Conservation (phyloP, 805 yeast genomes). For the Lipomyces oligophaga region DNA sequence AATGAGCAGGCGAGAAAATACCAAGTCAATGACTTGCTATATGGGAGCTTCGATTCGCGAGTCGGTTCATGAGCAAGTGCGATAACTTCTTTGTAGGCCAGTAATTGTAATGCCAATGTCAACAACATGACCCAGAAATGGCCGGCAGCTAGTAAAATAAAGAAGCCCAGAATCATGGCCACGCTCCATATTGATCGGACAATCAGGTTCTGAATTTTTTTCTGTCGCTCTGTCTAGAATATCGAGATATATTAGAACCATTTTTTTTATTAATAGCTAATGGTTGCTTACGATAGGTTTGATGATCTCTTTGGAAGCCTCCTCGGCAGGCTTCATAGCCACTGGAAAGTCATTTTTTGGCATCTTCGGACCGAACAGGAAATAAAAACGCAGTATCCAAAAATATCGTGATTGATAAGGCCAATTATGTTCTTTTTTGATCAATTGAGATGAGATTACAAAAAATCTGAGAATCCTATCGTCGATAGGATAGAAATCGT, state of each 20-base stretch:
- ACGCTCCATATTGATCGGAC: slow-evolving; percentile 91
- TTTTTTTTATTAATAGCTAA: no score
- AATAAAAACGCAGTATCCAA: no score
- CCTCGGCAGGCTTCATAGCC: no score
- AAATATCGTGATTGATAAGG: no score
- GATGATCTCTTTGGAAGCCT: no score
- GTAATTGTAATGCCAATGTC: slow-evolving; percentile 68
- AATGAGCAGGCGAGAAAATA: slow-evolving; percentile 74
- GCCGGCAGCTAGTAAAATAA: slow-evolving; percentile 71
- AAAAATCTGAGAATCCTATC: no score
- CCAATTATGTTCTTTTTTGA: no score
- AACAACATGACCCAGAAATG: slow-evolving; percentile 73
- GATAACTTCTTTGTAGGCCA: slow-evolving; percentile 88
- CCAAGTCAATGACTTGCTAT: slow-evolving; percentile 33
- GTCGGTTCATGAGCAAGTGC: slow-evolving; percentile 82
- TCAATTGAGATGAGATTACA: no score
- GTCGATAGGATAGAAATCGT: no score
- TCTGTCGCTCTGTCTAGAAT: slow-evolving; percentile 46
- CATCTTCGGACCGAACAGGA: no score
- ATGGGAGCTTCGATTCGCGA: slow-evolving; percentile 72
- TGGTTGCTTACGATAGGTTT: neutral
- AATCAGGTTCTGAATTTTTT: slow-evolving; percentile 75
- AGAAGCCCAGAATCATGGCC: slow-evolving; percentile 77
- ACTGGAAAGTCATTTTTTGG: no score
- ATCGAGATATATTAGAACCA: neutral